Conservation (phyloP, 169 alveolate species). For the Ichthyophthirius multifiliis region DNA sequence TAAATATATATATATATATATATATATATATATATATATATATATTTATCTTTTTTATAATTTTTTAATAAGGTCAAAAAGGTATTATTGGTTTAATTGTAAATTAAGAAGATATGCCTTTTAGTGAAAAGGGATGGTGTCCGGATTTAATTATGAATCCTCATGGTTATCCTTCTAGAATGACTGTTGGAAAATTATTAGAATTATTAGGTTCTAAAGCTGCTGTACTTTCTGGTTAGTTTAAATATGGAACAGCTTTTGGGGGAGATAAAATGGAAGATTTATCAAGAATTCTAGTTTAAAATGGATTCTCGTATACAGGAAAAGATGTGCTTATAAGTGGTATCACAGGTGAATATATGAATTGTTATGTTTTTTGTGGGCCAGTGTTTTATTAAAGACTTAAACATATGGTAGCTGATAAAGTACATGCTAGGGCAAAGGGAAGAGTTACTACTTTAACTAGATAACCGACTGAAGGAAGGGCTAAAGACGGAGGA, state of each 20-base stretch:
- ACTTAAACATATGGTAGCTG: constrained; percentile 99
- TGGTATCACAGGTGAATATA: constrained; percentile 99
- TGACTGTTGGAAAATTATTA: constrained; percentile 98
- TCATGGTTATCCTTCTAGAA: constrained; percentile 99
- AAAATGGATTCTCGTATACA: constrained; percentile 93
- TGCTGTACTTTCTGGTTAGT: constrained; percentile 94
- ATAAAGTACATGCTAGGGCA: constrained; percentile 99
- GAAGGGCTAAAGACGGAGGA: constrained; percentile 99
- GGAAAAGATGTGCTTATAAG: constrained; percentile 96
- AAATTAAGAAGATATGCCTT: constrained; percentile 98
- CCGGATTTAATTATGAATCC: constrained; percentile 99
- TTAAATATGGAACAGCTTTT: constrained; percentile 98
- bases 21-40: background rate
- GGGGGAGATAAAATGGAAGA: constrained; percentile 94
- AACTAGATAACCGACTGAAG: constrained; percentile 99
- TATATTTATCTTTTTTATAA: no score
- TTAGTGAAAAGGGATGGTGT: constrained; percentile 98
- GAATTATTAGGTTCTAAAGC: constrained; percentile 78
- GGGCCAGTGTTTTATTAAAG: constrained; percentile 99
- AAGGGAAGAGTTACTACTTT: constrained; percentile 98
- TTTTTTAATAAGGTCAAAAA: constrained; percentile 89
- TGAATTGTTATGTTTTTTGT: constrained; percentile 93
- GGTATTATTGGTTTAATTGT: constrained; percentile 99
- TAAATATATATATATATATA: background rate
- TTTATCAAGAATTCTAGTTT: constrained; percentile 88